Base-by-base conservation (phyloP, 2,329 filamentous ascomycete genomes). In the Fusarium redolens region DNA sequence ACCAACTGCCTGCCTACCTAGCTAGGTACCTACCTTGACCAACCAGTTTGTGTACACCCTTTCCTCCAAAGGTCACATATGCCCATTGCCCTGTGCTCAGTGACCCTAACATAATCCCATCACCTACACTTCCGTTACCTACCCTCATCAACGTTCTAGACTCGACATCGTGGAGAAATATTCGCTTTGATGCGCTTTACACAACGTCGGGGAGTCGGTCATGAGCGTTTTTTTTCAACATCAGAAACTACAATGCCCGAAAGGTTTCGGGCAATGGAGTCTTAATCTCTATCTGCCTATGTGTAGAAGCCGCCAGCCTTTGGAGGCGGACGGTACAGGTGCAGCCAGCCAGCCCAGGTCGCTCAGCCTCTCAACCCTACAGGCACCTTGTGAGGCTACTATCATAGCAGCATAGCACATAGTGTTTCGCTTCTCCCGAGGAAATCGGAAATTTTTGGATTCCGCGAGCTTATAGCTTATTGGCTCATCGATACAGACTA, bases 101-200 rank as follows among this genome's bases (percentile, higher is more conserved):
- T 25, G 38, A 25, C n/a, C 52, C 28, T 33, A 37, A n/a, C 20
- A 22, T 22, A 44, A 57, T 58, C 45, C 59, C 43, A 18, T 25
- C 61, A 59, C 35, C 47, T 50, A 43, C 30, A 40, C 22, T 30
- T 10, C 20, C 15, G 18, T 17, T 17, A 14, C 20, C 18, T 31
- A 10, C 38, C 47, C 63, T 47, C 41, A 45, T 68, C 45, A 43
- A 47, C 31, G 74, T 76, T 76, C 74, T 72, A 70, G 74, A 75
- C 73, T 74, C 69, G 48, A 57, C 59, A 44, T 63, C 64, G 40
- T 65, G 50, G 41, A 62, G 51, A 52, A 43, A 50, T 33, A 50
- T 55, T 59, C 44, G 48, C 45, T 45, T 37, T 48, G 37, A 52
- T 55, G 48, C 59, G 48, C 47, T 57, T 48, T 41, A 65, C 48